A percentile compares a stretch with the other conserved stretches of the same genome.
Evolutionary conservation across 169 alveolate genomes (phyloP).

Genomic region (Plasmodium billcollinsi): DNA sequence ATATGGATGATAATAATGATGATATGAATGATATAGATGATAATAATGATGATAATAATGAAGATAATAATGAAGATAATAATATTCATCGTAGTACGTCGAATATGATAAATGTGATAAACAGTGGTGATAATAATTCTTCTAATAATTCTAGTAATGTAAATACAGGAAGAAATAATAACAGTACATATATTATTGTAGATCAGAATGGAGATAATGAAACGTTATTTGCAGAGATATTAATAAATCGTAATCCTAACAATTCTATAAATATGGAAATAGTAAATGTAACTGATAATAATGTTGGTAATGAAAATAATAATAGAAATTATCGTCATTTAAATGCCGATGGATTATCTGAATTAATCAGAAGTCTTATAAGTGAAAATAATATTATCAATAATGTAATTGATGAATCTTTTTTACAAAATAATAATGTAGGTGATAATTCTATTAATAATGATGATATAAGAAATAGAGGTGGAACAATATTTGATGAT

Average conservation of each 20-base stretch:
- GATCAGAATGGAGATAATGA: conserved; percentile 63
- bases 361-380: conserved; percentile 26
- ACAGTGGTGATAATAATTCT: not conserved
- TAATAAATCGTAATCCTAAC: conserved; percentile 21
- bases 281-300: conserved; percentile 17
- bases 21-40: not conserved
- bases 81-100: not conserved
- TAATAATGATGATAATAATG: not conserved
- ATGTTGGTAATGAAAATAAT: conserved; percentile 5
- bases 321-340: conserved; percentile 23
- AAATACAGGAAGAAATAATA: not conserved
- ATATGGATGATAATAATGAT: no score
- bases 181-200: conserved; percentile 46
- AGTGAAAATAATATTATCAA: conserved; percentile 34
- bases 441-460: not conserved
- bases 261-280: conserved; percentile 53
- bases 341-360: conserved; percentile 55
- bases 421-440: not conserved
- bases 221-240: conserved; percentile 56
- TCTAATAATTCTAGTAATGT: not conserved
- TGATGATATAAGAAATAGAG: not conserved
- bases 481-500: not conserved
- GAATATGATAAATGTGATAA: not conserved
- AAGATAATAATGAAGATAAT: not conserved
- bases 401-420: conserved; percentile 32